Evolutionary conservation across 805 yeast species (phyloP).

Genomic region (Naumovozyma baii): DNA sequence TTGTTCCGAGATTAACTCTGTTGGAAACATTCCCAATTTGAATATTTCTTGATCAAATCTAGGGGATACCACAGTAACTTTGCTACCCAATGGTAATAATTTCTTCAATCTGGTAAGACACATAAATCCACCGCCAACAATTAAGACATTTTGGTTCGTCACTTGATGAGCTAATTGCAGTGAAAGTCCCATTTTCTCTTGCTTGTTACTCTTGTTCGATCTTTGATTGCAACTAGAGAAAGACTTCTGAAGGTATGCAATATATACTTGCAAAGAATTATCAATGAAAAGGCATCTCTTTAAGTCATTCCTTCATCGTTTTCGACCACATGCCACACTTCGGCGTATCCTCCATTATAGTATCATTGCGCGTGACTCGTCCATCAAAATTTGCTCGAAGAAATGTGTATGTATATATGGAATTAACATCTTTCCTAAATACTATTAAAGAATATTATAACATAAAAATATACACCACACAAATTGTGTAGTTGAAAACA

Average conservation of each 20-base stretch:
- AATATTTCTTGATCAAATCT: slow-evolving; percentile 12
- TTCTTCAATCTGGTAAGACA: slow-evolving; percentile 26
- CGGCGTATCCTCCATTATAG: too few species aligned
- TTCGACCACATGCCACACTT: too few species aligned
- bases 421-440: background rate
- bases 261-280: too few species aligned
- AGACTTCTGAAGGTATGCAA: too few species aligned
- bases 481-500: too few species aligned
- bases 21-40: background rate
- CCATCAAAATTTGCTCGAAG: too few species aligned
- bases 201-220: too few species aligned
- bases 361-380: background rate
- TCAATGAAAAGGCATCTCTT: too few species aligned
- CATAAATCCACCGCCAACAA: slow-evolving; percentile 31
- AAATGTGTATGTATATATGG: background rate
- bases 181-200: slow-evolving; percentile 11
- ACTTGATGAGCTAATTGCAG: slow-evolving; percentile 26
- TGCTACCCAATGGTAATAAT: slow-evolving; percentile 26
- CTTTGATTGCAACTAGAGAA: too few species aligned
- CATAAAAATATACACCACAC: too few species aligned
- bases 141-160: slow-evolving; percentile 16
- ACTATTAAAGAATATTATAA: too few species aligned
- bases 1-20: background rate
- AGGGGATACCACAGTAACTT: slow-evolving; percentile 24
- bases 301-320: background rate